These are phyloP conservation scores for Pleoardoris graminearum DNA, from an alignment of 2,329 filamentous ascomycete genomes.

Conservation along the genomic window DNA sequence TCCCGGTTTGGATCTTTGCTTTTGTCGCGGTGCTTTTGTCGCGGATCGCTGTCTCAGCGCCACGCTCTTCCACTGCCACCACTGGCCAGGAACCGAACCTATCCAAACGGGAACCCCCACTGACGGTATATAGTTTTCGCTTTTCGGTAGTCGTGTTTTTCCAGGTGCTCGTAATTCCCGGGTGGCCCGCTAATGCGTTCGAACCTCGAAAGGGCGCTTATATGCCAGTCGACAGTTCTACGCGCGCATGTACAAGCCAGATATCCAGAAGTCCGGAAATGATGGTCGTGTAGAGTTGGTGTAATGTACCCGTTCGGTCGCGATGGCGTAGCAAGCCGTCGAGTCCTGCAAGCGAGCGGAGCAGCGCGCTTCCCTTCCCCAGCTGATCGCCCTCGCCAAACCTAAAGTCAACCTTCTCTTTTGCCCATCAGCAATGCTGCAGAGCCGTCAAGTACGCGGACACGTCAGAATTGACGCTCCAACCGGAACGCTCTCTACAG, in stretches of 20 bases:
- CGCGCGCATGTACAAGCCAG: background rate
- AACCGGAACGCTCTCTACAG: too few relatives aligned
- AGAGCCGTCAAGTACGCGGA: background rate
- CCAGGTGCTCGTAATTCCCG: too few relatives aligned
- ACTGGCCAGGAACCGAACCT: background rate
- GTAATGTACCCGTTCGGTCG: background rate
- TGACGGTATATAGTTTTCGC: background rate
- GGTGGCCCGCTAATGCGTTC: too few relatives aligned
- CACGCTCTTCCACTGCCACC: background rate
- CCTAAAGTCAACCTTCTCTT: background rate
- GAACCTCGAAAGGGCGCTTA: too few relatives aligned
- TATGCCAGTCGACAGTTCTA: background rate
- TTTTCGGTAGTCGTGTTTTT: too few relatives aligned
- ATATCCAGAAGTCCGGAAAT: background rate
- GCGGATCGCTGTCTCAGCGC: constrained; percentile 8
- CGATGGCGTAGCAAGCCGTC: constrained; percentile 7
- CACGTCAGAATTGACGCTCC: too few relatives aligned
- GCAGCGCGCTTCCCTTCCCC: constrained; percentile 1
- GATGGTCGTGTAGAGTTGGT: background rate
- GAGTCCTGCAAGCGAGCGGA: constrained; percentile 4
- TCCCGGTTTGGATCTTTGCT: background rate
- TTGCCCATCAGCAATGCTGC: background rate
- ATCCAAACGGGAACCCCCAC: background rate
- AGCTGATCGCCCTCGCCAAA: background rate
- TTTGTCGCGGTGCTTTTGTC: background rate